Conservation (phyloP, 768 basidiomycete species). For the Calocybe gangraenosa region DNA sequence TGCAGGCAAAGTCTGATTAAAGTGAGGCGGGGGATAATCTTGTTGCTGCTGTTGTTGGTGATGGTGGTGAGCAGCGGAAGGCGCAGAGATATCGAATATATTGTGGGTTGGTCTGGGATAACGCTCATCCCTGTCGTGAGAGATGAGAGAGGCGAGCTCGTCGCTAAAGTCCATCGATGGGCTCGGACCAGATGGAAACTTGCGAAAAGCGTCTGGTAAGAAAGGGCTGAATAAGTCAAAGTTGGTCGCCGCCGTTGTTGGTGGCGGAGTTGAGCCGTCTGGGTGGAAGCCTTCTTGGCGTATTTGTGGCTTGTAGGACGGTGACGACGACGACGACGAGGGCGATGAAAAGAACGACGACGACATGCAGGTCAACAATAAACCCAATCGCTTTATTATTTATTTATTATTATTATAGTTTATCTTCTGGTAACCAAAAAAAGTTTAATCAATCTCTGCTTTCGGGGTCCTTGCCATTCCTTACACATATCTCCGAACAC, state of each 20-base stretch:
- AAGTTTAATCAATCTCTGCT: not conserved
- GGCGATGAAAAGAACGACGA: slow-evolving; percentile 33
- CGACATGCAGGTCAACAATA: slow-evolving; percentile 12
- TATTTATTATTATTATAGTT: not conserved
- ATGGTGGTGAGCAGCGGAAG: slow-evolving; percentile 22
- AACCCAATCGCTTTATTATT: not conserved
- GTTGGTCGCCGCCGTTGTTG: slow-evolving; percentile 12
- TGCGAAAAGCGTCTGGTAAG: slow-evolving; percentile 52
- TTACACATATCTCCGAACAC: slow-evolving; percentile 16
- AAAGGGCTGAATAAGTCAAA: slow-evolving; percentile 44
- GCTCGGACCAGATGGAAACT: slow-evolving; percentile 35
- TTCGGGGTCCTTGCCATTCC: slow-evolving; percentile 15
- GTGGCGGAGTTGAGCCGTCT: slow-evolving; percentile 22
- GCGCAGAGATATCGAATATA: slow-evolving; percentile 61
- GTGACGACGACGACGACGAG: slow-evolving; percentile 9
- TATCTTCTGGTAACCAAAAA: no score
- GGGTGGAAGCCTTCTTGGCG: slow-evolving; percentile 75
- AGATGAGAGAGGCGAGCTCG: slow-evolving; percentile 61
- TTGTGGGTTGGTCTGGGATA: slow-evolving; percentile 35
- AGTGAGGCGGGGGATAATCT: slow-evolving; percentile 26
- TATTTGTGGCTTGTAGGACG: slow-evolving; percentile 52
- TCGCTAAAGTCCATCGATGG: slow-evolving; percentile 55
- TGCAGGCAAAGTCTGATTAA: slow-evolving; percentile 48
- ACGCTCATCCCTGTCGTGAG: slow-evolving; percentile 17
- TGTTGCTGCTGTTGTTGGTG: slow-evolving; percentile 22